Evolutionary conservation across 2,329 filamentous ascomycete genomes (phyloP), one percentile per base, ranked within the genome.

Genomic region (Cercospora citrullina): DNA sequence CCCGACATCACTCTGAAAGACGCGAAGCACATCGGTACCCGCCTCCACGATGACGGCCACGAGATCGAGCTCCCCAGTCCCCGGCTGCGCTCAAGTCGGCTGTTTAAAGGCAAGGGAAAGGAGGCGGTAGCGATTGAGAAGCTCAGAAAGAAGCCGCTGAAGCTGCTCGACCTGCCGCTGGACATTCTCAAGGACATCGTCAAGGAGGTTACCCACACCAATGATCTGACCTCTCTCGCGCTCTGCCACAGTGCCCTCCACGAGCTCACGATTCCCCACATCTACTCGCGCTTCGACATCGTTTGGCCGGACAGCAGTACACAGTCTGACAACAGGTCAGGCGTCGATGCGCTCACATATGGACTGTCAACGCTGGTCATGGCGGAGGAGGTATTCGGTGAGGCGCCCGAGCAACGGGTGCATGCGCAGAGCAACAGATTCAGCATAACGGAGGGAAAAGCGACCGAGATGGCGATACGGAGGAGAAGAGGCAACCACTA

Each of bases 201-300:
- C 65, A 91, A 91, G 80, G 90, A 95, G 85, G 86, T 94, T 64
- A 91, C 89, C 4, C 89, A 93, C 76, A 93, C 91, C 5, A 94
- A 93, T 78, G 92, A 95, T 78, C 84, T 95, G 69, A 92, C 90
- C 0, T 89, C 91, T 14, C 85, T 95, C 48, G 91, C 91, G 14
- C 84, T 93, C 68, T 91, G 91, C 53, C 91, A 93, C 80, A 93
- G 91, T 14, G 89, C 89, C 30, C 85, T 96, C 12, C 91, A 95
- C 80, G 84, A 85, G 53, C 85, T 95, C 64, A 87, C 91, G 0
- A 89, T 92, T 26, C 91, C 92, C 18, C 88, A 90, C 74, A 93
- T 95, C 72, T 95, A 95, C 81, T 91, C 90, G 18, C 87, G 91
- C 68, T 95, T 95, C 79, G 92, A 95, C 76, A 95, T 95, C 71